Base-by-base conservation (phyloP, 2,329 filamentous ascomycete genomes). In the Aspergillus sp. region DNA sequence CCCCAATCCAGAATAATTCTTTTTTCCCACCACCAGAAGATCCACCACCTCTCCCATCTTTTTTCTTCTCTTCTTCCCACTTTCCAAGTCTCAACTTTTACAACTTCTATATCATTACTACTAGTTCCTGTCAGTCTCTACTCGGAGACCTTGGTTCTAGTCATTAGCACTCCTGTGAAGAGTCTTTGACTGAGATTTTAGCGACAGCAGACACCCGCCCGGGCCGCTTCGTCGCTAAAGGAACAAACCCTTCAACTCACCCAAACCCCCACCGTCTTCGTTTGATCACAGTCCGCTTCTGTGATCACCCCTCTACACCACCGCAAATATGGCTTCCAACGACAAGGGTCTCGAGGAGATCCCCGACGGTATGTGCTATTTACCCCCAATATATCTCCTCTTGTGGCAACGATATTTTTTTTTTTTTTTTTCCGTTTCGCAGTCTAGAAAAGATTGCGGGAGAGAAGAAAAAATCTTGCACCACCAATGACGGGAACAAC, bases 261-360 rank as follows among this genome's bases (percentile, higher is more conserved):
- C 63, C 63, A 67, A 65, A 66, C 68, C 65, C 63, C 65, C 65
- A 67, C 65, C 54, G 58, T 64, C 57, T 56, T 57, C 44, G 54
- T 41, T 54, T 86, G 88, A 84, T 91, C 86, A 79, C 83, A 85
- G 89, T 87, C 84, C 87, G 81, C 82, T 89, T 87, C 89, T 91
- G 89, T 86, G 88, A 84, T 86, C 79, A 64, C 61, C 75, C 27
- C 58, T 61, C 73, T 73, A 72, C 65, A 75, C 71, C 81, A 83
- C 50, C 88, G 88, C 91, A 93, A 97, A 89, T 86, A 98, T 98
- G 93, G 93, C 93, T 91, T 76, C 79, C 62, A 88, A 89, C 79
- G 90, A 91, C 74, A 96, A 96, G 86, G 93, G 93, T 86, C 91
- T 98, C 83, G 93, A 97, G 86, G 93, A 98, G 80, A 89, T 96